Evolutionary conservation across 2,329 filamentous ascomycete species (phyloP).

Genomic region (Decorospora gaudefroyi): DNA sequence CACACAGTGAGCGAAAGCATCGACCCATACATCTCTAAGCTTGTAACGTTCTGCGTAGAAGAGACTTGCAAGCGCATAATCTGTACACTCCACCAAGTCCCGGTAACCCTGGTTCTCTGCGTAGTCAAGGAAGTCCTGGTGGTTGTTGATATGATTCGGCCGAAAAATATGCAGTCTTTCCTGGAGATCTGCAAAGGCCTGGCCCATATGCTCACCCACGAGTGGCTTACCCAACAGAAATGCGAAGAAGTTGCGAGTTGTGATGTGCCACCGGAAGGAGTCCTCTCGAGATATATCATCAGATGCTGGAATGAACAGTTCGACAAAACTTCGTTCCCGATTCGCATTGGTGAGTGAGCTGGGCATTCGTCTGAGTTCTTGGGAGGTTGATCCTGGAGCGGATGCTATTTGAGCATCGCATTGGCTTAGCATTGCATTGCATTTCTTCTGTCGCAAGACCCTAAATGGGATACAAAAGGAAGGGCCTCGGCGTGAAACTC

Average conservation of each 20-base stretch:
- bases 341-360: slow-evolving; percentile 49
- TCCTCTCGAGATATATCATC: slow-evolving; percentile 58
- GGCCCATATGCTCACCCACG: slow-evolving; percentile 69
- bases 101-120: slow-evolving; percentile 71
- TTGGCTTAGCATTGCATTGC: slow-evolving; percentile 62
- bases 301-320: slow-evolving; percentile 73
- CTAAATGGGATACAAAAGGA: slow-evolving; percentile 69
- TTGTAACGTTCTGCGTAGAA: slow-evolving; percentile 69
- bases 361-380: slow-evolving; percentile 21
- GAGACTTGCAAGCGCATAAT: slow-evolving; percentile 70
- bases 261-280: slow-evolving; percentile 66
- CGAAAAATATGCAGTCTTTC: slow-evolving; percentile 68
- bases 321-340: slow-evolving; percentile 45
- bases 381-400: slow-evolving; percentile 8
- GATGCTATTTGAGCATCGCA: slow-evolving; percentile 45
- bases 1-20: slow-evolving; percentile 76
- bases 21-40: slow-evolving; percentile 67
- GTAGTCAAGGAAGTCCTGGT: slow-evolving; percentile 66
- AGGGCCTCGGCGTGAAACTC: slow-evolving; percentile 67
- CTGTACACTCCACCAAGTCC: slow-evolving; percentile 66
- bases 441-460: slow-evolving; percentile 61
- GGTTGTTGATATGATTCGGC: slow-evolving; percentile 58
- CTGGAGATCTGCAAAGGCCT: slow-evolving; percentile 66
- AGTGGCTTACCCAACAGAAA: slow-evolving; percentile 68
- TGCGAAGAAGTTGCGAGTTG: slow-evolving; percentile 75